Base-by-base conservation (phyloP, 2,329 filamentous ascomycete species). In the Teratosphaeria pseudoeucalypti region DNA sequence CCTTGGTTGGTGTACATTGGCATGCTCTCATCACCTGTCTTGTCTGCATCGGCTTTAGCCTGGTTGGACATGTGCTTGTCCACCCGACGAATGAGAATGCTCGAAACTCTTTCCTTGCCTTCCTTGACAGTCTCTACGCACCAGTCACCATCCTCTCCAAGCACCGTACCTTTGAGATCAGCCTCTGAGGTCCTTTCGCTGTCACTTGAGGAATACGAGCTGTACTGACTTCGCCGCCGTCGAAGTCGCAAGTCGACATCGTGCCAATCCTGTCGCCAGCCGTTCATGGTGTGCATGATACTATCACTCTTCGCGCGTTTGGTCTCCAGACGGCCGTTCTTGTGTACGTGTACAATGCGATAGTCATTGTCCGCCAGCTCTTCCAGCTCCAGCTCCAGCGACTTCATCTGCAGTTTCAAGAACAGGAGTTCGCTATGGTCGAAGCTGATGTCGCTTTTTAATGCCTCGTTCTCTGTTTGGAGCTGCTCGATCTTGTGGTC, bases 391-490 rank as follows among this genome's bases (percentile, higher is more conserved):
- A 70, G 63, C 56, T 75, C 72, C 23, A 76, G 57, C 5, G 70
- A 68, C 61, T 72, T 72, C 55, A 76, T 65, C 61, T 75, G 73
- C 34, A 75, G 61, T 64, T 74, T 73, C 52, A 76, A 61, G 57
- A 71, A 74, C 43, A 76, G 66, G 23, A 76, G 65, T 58, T 75
- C 72, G 56, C 68, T 71, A 58, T 74, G 70, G 57, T 74, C 72
- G 62, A 74, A 72, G 32, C 68, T 71, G 19, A 75, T 64, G 58
- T 75, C 72, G 2, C 68, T 63, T 52, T 69, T 67, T 55, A 76
- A 63, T 11, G 65, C 65, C 56, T 75, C 72, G 57, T 75, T 76
- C 62, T 75, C 72, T 11, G 70, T 67, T 32, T 69, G 67, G 9
- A 76, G 62, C 14, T 62, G 61, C 54, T 72, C 63, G 16, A 63